Evolutionary conservation across 345 rosid species (phyloP).

Genomic region (Salix suchowensis): DNA sequence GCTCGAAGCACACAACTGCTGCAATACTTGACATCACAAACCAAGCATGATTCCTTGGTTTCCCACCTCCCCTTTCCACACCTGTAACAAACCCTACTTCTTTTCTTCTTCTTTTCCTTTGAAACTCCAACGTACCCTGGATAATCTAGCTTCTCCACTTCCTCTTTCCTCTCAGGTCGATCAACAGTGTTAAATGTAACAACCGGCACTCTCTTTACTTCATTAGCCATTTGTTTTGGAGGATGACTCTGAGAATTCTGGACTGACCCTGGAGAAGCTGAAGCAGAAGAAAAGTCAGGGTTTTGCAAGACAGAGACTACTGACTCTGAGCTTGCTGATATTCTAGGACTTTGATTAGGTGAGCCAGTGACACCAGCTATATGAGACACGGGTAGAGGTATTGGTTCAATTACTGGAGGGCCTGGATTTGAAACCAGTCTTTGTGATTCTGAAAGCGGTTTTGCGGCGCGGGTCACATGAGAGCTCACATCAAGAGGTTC

Average conservation of each 20-base stretch:
- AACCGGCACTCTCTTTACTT: slow-evolving; percentile 52
- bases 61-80: slow-evolving; percentile 98
- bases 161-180: slow-evolving; percentile 47
- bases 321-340: slow-evolving; percentile 83
- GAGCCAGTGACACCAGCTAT: slow-evolving; percentile 56
- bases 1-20: slow-evolving; percentile 92
- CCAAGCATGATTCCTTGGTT: slow-evolving; percentile 81
- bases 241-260: slow-evolving; percentile 34
- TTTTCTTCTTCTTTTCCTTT: slow-evolving; percentile 56
- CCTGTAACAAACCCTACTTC: slow-evolving; percentile 59
- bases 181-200: slow-evolving; percentile 71
- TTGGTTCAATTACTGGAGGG: slow-evolving; percentile 47
- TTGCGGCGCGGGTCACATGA: slow-evolving; percentile 44
- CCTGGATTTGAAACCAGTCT: slow-evolving; percentile 28
- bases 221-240: slow-evolving; percentile 33
- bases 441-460: slow-evolving; percentile 43
- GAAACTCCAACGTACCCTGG: slow-evolving; percentile 57
- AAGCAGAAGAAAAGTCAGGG: slow-evolving; percentile 77
- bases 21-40: slow-evolving; percentile 88
- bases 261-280: slow-evolving; percentile 68
- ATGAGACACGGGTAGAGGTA: slow-evolving; percentile 77
- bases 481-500: slow-evolving; percentile 68
- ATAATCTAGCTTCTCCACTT: slow-evolving; percentile 42
- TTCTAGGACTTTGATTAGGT: slow-evolving; percentile 67
- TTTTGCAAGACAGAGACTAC: slow-evolving; percentile 91